A percentile compares a stretch with the other conserved stretches of the same genome.
Evolutionary conservation across 257 asterid genomes (phyloP).

Genomic region (Fraxinus anomala): DNA sequence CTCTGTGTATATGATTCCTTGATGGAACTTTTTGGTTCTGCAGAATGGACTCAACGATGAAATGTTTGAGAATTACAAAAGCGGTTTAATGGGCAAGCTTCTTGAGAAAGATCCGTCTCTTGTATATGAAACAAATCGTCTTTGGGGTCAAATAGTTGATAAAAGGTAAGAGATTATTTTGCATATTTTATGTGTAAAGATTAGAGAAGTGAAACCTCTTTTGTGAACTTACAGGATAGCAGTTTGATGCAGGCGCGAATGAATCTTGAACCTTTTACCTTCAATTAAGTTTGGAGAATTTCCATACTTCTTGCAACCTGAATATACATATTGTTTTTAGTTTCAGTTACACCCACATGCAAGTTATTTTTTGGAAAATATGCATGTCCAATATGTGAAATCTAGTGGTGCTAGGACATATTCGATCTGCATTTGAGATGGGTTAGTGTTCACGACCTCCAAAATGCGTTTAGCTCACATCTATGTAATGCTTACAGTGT

Average conservation of each 20-base stretch:
- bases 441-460: not conserved
- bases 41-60: constrained; percentile 76
- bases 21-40: constrained; percentile 29
- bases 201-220: constrained; percentile 5
- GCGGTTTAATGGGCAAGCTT: constrained; percentile 78
- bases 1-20: constrained; percentile 16
- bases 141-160: constrained; percentile 89
- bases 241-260: not conserved
- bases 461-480: not conserved
- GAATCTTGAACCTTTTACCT: constrained; percentile 20
- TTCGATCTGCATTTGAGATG: not conserved
- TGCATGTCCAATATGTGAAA: not conserved
- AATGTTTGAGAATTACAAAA: constrained; percentile 74
- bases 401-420: not conserved
- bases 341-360: not conserved
- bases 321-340: not conserved
- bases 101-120: constrained; percentile 98
- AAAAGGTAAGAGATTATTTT: constrained; percentile 59
- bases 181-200: not conserved
- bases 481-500: not conserved
- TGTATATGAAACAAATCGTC: constrained; percentile 73
- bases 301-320: not conserved
- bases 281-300: not conserved
- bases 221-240: not conserved
- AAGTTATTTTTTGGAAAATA: not conserved